Evolutionary conservation across 2,329 filamentous ascomycete genomes (phyloP).

Genomic region (Arthrobotrys sphaeroides): DNA sequence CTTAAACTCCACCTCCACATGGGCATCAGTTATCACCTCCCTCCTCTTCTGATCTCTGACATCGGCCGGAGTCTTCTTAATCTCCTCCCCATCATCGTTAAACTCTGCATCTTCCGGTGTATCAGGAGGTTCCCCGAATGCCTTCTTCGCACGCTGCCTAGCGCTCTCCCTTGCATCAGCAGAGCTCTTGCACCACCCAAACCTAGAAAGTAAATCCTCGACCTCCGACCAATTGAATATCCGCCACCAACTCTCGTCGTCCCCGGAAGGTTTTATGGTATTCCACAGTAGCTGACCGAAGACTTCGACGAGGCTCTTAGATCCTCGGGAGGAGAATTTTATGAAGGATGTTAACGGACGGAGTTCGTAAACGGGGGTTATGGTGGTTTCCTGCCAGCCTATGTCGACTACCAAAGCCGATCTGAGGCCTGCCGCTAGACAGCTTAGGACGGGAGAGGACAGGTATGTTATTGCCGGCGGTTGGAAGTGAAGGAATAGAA

Average conservation of each 20-base stretch:
- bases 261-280: constrained; percentile 33
- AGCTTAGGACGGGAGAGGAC: constrained; percentile 76
- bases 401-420: constrained; percentile 89
- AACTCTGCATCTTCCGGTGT: constrained; percentile 20
- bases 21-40: constrained; percentile 9
- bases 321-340: constrained; percentile 74
- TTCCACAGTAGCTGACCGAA: constrained; percentile 58
- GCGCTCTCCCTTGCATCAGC: constrained; percentile 31
- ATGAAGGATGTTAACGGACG: constrained; percentile 64
- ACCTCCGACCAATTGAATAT: constrained; percentile 57
- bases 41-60: constrained; percentile 32
- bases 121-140: constrained; percentile 22
- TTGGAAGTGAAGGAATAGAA: constrained; percentile 82
- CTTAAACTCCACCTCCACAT: constrained; percentile 28
- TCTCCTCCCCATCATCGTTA: constrained; percentile 9
- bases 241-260: constrained; percentile 41
- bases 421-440: constrained; percentile 81
- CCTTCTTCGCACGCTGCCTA: constrained; percentile 13
- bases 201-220: constrained; percentile 55
- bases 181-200: constrained; percentile 48
- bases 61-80: constrained; percentile 39
- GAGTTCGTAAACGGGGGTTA: constrained; percentile 88
- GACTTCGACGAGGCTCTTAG: constrained; percentile 67
- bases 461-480: constrained; percentile 82
- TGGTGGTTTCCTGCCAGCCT: constrained; percentile 88